phyloP scores from a whole-genome alignment of 306 rosid species.

The Astragalus membranaceus region DNA sequence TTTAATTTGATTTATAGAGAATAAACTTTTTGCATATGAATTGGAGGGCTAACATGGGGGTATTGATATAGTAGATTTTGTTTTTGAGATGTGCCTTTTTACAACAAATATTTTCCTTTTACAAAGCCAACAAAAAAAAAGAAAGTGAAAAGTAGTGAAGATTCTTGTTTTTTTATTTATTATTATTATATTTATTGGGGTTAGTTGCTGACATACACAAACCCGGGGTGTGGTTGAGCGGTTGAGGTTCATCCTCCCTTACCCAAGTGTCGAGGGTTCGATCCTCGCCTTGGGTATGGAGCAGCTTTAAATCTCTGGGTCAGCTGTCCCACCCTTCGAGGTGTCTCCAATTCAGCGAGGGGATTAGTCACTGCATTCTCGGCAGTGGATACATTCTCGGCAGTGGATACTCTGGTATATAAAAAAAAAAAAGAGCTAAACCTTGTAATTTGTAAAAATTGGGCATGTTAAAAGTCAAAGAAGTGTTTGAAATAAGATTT shows the following conservation, averaged over 20 bases:
- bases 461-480: not conserved
- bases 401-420: too few relatives aligned
- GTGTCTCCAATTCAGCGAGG: too few relatives aligned
- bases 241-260: too few relatives aligned
- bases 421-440: not conserved
- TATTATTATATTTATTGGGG: not conserved
- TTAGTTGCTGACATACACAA: not conserved
- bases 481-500: not conserved
- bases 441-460: not conserved
- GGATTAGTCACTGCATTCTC: too few relatives aligned
- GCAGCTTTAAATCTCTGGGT: too few relatives aligned
- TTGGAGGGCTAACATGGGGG: not conserved
- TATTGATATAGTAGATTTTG: not conserved
- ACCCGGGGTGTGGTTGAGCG: too few relatives aligned
- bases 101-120: not conserved
- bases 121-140: not conserved
- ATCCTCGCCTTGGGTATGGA: too few relatives aligned
- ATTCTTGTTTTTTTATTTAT: not conserved
- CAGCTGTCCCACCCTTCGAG: too few relatives aligned
- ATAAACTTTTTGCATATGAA: not conserved
- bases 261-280: too few relatives aligned
- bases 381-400: too few relatives aligned
- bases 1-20: not conserved
- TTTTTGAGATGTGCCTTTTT: not conserved
- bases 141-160: not conserved